A percentile compares a stretch with the other conserved stretches of the same genome.
Conservation (phyloP, 2,329 filamentous ascomycete genomes). For the Phyllosticta ampelicida region DNA sequence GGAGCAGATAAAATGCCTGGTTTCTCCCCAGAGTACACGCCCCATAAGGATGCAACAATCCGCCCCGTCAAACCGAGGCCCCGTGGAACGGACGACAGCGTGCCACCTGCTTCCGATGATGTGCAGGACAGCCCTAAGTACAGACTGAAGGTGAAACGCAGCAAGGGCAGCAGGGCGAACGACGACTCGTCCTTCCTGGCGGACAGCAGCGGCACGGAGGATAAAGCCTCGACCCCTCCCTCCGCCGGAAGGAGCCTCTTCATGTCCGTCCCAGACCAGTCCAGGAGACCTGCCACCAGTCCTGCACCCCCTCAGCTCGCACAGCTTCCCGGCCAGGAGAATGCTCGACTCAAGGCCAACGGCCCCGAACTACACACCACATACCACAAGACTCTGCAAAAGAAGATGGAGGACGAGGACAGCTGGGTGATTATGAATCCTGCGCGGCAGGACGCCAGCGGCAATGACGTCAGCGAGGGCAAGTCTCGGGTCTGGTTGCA, state of each 20-base stretch:
- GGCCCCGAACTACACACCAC: slow-evolving; percentile 13
- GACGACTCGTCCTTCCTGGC: slow-evolving; percentile 40
- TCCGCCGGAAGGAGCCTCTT: not conserved
- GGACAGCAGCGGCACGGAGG: slow-evolving; percentile 44
- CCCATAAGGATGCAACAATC: slow-evolving; percentile 60
- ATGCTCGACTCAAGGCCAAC: slow-evolving; percentile 15
- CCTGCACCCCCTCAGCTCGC: slow-evolving; percentile 20
- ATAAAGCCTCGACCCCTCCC: slow-evolving; percentile 21
- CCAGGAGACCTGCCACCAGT: slow-evolving; percentile 20
- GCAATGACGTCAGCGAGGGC: slow-evolving; percentile 14
- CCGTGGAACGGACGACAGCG: slow-evolving; percentile 14
- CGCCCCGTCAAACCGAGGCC: slow-evolving; percentile 47
- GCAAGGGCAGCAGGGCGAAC: slow-evolving; percentile 18
- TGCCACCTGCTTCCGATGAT: slow-evolving; percentile 15
- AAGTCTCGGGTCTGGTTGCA: slow-evolving; percentile 31
- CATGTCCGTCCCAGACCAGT: slow-evolving; percentile 17
- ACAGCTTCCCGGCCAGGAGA: slow-evolving; percentile 13
- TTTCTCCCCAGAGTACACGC: slow-evolving; percentile 67
- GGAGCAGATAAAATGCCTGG: slow-evolving; percentile 39
- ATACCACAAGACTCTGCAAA: slow-evolving; percentile 13
- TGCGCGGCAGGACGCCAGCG: slow-evolving; percentile 14
- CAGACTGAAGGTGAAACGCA: slow-evolving; percentile 31
- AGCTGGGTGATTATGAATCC: slow-evolving; percentile 26
- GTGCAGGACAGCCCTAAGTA: slow-evolving; percentile 26
- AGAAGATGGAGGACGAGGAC: slow-evolving; percentile 21